Base-by-base conservation (phyloP, 2,329 filamentous ascomycete genomes). In the Penicillium sp. region DNA sequence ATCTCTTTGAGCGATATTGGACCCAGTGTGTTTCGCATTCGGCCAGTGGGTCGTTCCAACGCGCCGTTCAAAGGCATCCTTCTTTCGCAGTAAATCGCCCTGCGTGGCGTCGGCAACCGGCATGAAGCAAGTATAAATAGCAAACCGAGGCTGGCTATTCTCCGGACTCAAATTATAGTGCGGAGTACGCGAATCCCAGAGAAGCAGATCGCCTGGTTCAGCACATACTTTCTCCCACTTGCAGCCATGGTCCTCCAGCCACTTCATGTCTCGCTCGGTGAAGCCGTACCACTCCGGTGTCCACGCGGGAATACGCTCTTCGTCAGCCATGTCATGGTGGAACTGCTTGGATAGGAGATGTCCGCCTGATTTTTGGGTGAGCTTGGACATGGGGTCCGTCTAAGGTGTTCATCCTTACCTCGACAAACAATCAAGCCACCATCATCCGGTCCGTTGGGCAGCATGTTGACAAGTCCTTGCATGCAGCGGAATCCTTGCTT, bases 401-500 rank as follows among this genome's bases (percentile, higher is more conserved):
- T 11, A 8, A 8, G 3, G 10, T 29, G 11, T 10, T 9, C 11
- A 13, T 33, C 11, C 29, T 33, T 13, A 19, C 73, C 71, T 6
- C 61, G 64, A 51, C 68, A 73, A 26, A 76, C 70, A 6, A 75
- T 70, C 1, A 78, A 64, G 0, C 73, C 70, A 7, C 75, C 75
- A 52, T 77, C 75, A 1, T 75, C 63, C 5, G 74, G 73, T 1
- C 74, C 75, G 35, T 67, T 63, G 2, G 64, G 69, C 2, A 66
- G 63, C 0, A 78, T 61, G 63, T 83, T 83, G 2, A 83, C 77
- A 0, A 83, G 71, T 5, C 81, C 81, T 57, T 83, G 81, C 2
- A 81, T 70, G 60, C 81, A 84, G 2, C 79, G 74, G 65, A 84
- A 81, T 0, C 80, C 81, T 13, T 71, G 72, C 60, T 72, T 75